These are phyloP conservation scores for Phytophthora pseudosyringae DNA, from an alignment of 352 stramenopile genomes.

Conservation along the genomic window DNA sequence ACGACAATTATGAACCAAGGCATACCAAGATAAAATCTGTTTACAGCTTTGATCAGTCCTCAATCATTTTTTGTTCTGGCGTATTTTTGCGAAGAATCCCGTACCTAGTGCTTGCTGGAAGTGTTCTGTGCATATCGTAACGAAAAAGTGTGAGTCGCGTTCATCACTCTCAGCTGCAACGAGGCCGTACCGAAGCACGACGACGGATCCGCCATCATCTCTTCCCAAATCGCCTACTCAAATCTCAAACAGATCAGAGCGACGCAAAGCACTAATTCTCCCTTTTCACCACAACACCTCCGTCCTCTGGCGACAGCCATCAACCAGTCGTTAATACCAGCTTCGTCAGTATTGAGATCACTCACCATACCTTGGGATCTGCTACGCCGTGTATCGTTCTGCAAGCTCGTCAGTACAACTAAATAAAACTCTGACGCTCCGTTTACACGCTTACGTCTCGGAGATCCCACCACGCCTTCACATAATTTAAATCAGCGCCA, in stretches of 20 bases:
- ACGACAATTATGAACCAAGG: background rate
- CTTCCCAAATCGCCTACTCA: constrained; percentile 83
- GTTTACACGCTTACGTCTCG: constrained; percentile 56
- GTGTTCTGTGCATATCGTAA: constrained; percentile 47
- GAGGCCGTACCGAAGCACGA: constrained; percentile 71
- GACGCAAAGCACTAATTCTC: no score
- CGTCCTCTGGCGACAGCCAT: constrained; percentile 23
- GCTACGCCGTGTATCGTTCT: constrained; percentile 74
- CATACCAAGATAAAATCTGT: constrained; percentile 83
- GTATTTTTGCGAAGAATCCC: background rate
- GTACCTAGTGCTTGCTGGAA: constrained; percentile 78
- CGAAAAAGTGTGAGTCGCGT: constrained; percentile 8
- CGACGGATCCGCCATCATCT: constrained; percentile 88
- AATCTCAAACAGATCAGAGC: background rate
- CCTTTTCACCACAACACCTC: constrained; percentile 23
- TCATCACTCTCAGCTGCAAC: background rate
- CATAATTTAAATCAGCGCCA: background rate
- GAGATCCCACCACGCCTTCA: constrained; percentile 60
- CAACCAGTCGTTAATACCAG: constrained; percentile 7
- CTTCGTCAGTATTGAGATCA: background rate
- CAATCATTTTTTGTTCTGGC: background rate
- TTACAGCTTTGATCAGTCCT: constrained; percentile 10
- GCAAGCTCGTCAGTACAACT: constrained; percentile 2
- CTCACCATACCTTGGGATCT: constrained; percentile 57
- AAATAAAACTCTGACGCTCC: background rate